Evolutionary conservation across 163 green algal species (phyloP), one percentile per base, ranked within the genome.

Genomic region (Scenedesmus sp.): DNA sequence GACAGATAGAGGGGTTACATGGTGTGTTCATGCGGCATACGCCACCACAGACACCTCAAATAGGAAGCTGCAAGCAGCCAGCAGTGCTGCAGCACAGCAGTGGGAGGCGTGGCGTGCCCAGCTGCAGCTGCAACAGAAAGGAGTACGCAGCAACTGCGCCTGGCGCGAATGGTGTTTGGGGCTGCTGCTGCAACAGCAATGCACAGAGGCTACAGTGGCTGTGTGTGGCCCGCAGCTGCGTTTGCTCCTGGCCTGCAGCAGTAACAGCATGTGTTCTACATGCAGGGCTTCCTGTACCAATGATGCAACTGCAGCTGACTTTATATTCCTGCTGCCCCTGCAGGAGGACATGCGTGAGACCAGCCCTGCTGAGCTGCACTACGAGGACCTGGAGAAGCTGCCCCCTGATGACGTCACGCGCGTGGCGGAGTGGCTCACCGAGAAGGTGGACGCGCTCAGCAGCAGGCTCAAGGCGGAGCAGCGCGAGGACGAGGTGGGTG

Each of bases 371-470:
- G 94, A 96, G 83, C 87, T 95, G 16, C 26, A 84, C 34, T 96
- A 93, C 88, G 95, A 97, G 86, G 95, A 97, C 92, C 90, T 96
- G 87, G 94, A 97, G 57, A 96, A 95, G 90, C 91, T 98, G 74
- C 82, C 92, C 16, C 90, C 93, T 5, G 96, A 97, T 18, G 96
- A 98, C n/a, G 92, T 97, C 20, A 90, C 93, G 15, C 93, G 94
- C 54, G 96, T 98, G 60, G 94, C 94, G 23, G 96, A 98, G 94
- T 98, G 95, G 95, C 92, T 98, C 52, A 97, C 94, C 4, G 96
- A 98, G 88, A 97, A 98, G 93, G 95, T 98, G 62, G 97, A 98
- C 87, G 93, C 95, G 13, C 95, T 98, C 54, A 95, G 92, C 74
- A 94, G 95, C 13, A 96, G 96, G 90, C 93, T 97, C 26, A 97